Evolutionary conservation across 1,139 yeast species (phyloP).

Genomic region (Pichia sp.): DNA sequence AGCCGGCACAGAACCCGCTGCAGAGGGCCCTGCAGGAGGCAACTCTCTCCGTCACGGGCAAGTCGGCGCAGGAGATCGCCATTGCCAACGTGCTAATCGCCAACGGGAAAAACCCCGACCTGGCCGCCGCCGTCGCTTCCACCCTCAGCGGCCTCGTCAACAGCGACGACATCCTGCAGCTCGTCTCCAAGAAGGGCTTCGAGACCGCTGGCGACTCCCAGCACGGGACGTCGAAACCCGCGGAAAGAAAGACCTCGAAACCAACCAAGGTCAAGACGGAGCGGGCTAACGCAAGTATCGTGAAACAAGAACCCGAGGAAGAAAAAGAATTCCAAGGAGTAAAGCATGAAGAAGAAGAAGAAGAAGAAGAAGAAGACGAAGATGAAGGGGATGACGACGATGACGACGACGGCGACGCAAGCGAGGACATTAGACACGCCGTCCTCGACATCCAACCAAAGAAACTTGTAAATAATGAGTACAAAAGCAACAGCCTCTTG

Average conservation of each 20-base stretch:
- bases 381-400: neutral
- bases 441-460: slow-evolving; percentile 1
- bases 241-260: neutral
- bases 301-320: neutral
- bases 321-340: neutral
- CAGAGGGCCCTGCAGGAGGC: slow-evolving; percentile 49
- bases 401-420: no score
- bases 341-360: neutral
- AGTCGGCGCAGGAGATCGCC: slow-evolving; percentile 45
- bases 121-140: slow-evolving; percentile 28
- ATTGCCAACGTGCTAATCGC: slow-evolving; percentile 46
- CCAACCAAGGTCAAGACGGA: neutral
- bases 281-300: neutral
- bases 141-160: slow-evolving; percentile 22
- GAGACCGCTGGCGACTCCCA: neutral
- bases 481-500: slow-evolving; percentile 7
- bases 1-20: slow-evolving; percentile 21
- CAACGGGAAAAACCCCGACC: slow-evolving; percentile 45
- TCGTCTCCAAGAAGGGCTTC: slow-evolving; percentile 4
- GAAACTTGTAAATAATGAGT: slow-evolving; percentile 4
- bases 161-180: slow-evolving; percentile 18
- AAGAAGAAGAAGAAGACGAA: neutral
- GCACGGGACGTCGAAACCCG: no score
- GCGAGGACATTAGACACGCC: no score
- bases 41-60: slow-evolving; percentile 50